These are phyloP conservation scores for Penicillium occitanis DNA, from an alignment of 2,329 filamentous ascomycete genomes.

Conservation along the genomic window DNA sequence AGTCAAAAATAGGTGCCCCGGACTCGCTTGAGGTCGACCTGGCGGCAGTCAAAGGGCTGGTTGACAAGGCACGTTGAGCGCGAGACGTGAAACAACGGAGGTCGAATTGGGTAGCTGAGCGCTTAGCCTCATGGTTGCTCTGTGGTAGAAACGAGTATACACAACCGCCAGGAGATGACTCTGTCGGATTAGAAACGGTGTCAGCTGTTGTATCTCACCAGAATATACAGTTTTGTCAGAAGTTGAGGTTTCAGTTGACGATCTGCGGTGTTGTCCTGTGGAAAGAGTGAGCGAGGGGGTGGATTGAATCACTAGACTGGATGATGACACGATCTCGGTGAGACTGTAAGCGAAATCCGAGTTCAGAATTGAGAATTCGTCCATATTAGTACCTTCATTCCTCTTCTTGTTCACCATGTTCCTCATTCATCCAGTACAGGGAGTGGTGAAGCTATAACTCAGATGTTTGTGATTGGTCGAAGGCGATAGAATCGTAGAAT, in stretches of 20 bases:
- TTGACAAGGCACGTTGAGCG: constrained; percentile 12
- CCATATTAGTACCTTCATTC: background rate
- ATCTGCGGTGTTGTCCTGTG: background rate
- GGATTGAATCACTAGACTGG: background rate
- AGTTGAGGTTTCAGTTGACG: background rate
- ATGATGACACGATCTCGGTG: background rate
- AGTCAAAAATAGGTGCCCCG: background rate
- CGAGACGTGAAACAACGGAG: constrained; percentile 16
- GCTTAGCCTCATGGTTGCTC: background rate
- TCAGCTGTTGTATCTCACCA: background rate
- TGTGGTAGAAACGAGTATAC: background rate
- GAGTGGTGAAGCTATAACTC: background rate
- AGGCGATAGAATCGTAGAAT: constrained; percentile 16
- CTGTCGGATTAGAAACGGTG: background rate
- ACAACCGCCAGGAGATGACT: constrained; percentile 15
- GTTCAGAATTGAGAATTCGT: background rate
- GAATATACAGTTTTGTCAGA: background rate
- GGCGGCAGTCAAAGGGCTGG: constrained; percentile 13
- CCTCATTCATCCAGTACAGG: background rate
- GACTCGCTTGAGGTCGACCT: constrained; percentile 6
- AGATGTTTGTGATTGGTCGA: constrained; percentile 13
- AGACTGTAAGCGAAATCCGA: background rate
- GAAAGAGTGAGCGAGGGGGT: background rate
- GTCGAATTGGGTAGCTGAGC: constrained; percentile 4
- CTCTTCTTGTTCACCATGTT: background rate